Percentiles rank a stretch among this genome's conserved stretches.
phyloP scores from a whole-genome alignment of 176 grass and related monocot species.

The Chrysopogon serrulatus region DNA sequence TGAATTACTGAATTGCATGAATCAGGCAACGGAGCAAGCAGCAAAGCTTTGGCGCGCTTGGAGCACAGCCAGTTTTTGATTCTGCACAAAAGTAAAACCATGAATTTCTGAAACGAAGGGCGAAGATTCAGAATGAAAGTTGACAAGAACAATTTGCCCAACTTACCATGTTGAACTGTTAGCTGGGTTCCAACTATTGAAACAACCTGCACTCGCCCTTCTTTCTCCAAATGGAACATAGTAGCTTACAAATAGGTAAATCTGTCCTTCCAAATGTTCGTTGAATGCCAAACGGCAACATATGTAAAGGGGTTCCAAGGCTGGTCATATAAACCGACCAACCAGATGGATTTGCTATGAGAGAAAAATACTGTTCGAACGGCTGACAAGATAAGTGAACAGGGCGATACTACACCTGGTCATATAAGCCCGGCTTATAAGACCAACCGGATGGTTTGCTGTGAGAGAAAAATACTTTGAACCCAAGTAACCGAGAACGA shows the following conservation, averaged over 20 bases:
- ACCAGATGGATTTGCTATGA: too few relatives aligned
- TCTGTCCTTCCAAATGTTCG: not conserved
- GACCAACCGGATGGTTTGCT: too few relatives aligned
- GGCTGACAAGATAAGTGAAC: too few relatives aligned
- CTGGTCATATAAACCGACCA: too few relatives aligned
- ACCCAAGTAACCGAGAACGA: not conserved
- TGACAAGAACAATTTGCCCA: not conserved
- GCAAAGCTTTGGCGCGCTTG: not conserved
- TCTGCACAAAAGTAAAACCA: not conserved
- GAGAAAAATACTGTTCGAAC: too few relatives aligned
- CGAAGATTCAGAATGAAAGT: not conserved
- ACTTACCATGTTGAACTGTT: not conserved
- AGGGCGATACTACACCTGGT: too few relatives aligned
- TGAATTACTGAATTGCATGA: not conserved
- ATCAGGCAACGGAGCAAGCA: not conserved
- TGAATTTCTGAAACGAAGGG: not conserved
- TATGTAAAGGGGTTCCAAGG: not conserved
- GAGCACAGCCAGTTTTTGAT: not conserved
- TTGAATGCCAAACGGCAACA: not conserved
- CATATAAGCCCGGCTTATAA: too few relatives aligned
- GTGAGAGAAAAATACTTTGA: too few relatives aligned
- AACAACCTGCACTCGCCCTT: not conserved
- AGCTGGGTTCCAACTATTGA: not conserved
- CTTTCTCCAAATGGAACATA: not conserved
- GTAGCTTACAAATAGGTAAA: not conserved